Evolutionary conservation across 306 rosid species (phyloP).

Genomic region (Vigna unguiculata): DNA sequence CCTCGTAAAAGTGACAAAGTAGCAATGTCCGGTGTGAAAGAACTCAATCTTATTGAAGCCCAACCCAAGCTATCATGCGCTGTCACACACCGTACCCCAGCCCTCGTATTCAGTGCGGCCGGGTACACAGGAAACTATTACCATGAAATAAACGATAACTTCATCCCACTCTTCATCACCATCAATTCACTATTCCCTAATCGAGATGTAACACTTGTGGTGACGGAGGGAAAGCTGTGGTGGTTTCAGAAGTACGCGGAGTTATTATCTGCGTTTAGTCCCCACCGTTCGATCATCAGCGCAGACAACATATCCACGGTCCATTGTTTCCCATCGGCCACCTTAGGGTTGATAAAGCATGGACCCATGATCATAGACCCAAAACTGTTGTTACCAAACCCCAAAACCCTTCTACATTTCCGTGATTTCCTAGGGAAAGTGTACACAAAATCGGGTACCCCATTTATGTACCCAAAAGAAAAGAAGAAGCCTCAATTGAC

Average conservation of each 20-base stretch:
- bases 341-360: slow-evolving; percentile 54
- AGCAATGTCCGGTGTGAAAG: slow-evolving; percentile 45
- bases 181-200: slow-evolving; percentile 35
- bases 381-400: slow-evolving; percentile 37
- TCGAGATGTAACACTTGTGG: slow-evolving; percentile 50
- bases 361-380: slow-evolving; percentile 53
- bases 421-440: slow-evolving; percentile 33
- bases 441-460: background rate
- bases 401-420: slow-evolving; percentile 51
- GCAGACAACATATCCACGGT: slow-evolving; percentile 22
- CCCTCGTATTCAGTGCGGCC: slow-evolving; percentile 55
- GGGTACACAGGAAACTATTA: slow-evolving; percentile 67
- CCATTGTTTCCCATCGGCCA: slow-evolving; percentile 56
- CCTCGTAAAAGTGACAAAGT: slow-evolving; percentile 52
- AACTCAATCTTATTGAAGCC: slow-evolving; percentile 44
- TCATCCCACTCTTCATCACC: slow-evolving; percentile 69
- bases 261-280: slow-evolving; percentile 41
- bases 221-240: slow-evolving; percentile 42
- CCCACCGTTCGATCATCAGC: slow-evolving; percentile 42
- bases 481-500: slow-evolving; percentile 25
- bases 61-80: slow-evolving; percentile 45
- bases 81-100: slow-evolving; percentile 55
- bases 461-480: background rate
- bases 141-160: slow-evolving; percentile 61
- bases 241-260: slow-evolving; percentile 57